A percentile compares a stretch with the other conserved stretches of the same genome.
These are phyloP conservation scores for Gyromitra esculenta DNA, from an alignment of 2,329 filamentous ascomycete genomes.

Conservation along the genomic window DNA sequence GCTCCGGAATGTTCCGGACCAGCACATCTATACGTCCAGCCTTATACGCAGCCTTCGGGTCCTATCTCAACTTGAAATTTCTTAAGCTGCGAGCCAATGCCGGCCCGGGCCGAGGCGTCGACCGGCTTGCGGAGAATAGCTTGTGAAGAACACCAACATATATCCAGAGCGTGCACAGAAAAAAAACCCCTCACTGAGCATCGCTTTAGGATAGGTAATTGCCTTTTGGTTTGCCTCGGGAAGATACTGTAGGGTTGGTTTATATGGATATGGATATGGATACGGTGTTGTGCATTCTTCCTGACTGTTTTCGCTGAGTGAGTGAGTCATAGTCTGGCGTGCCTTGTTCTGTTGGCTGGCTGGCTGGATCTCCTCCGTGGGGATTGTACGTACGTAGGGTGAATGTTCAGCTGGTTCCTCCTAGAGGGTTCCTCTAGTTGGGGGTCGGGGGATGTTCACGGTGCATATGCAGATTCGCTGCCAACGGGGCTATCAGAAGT, in stretches of 20 bases:
- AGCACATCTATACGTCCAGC: not conserved
- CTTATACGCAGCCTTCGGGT: not conserved
- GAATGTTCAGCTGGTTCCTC: too few species aligned
- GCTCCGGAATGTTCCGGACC: not conserved
- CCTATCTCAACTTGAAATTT: not conserved
- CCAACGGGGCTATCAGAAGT: too few species aligned
- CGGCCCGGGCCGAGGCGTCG: not conserved
- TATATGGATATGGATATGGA: too few species aligned
- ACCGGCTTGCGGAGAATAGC: not conserved
- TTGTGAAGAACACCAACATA: not conserved
- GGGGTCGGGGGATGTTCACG: too few species aligned
- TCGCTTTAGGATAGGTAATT: not conserved
- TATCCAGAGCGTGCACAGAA: not conserved
- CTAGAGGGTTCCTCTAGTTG: too few species aligned
- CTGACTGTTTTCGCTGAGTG: not conserved
- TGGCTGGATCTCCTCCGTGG: not conserved
- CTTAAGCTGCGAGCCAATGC: not conserved
- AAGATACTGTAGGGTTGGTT: too few species aligned
- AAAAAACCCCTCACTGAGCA: not conserved
- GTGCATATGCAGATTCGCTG: too few species aligned
- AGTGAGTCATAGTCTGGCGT: too few species aligned
- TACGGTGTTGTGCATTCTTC: not conserved
- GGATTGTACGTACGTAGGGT: not conserved
- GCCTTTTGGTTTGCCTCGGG: slow-evolving; percentile 1
- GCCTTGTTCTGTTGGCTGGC: not conserved